Conservation (phyloP, 2,329 filamentous ascomycete genomes). For the Aspergillus tanneri region DNA sequence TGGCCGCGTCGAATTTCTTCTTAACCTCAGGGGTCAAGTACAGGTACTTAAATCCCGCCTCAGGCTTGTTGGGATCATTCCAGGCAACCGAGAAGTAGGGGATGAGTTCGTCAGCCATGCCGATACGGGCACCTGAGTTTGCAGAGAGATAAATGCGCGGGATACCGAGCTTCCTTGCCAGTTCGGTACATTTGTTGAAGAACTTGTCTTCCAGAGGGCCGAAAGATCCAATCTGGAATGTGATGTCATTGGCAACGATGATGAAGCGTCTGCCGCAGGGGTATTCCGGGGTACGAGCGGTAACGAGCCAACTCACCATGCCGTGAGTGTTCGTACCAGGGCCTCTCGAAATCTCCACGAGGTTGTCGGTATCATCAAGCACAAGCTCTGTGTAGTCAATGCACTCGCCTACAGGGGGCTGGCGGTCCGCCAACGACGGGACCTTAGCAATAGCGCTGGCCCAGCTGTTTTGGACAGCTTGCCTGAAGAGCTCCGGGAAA, state of each 20-base stretch:
- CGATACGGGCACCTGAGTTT: conserved; percentile 97
- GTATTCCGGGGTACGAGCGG: conserved; percentile 92
- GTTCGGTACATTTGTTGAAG: conserved; percentile 98
- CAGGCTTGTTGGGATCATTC: conserved; percentile 79
- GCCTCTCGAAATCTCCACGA: conserved; percentile 90
- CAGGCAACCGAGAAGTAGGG: conserved; percentile 96
- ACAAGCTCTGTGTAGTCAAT: conserved; percentile 93
- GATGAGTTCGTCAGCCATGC: conserved; percentile 94
- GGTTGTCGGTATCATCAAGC: conserved; percentile 86
- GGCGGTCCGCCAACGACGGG: conserved; percentile 71
- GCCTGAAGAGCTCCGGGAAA: conserved; percentile 98
- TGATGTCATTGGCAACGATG: conserved; percentile 98
- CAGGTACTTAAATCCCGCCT: conserved; percentile 93
- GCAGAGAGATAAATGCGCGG: conserved; percentile 97
- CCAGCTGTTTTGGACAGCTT: conserved; percentile 97
- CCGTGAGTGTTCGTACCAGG: conserved; percentile 93
- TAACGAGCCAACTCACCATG: conserved; percentile 98
- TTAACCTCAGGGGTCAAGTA: conserved; percentile 87
- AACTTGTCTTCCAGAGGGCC: conserved; percentile 95
- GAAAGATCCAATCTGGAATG: conserved; percentile 97
- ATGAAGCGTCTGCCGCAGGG: conserved; percentile 88
- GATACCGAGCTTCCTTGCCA: conserved; percentile 90
- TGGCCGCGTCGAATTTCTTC: conserved; percentile 78
- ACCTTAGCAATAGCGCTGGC: conserved; percentile 70
- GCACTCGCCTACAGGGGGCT: conserved; percentile 83